Percentiles rank a stretch among this genome's conserved stretches.
These are phyloP conservation scores for Cladophialophora chaetospira DNA, from an alignment of 2,329 filamentous ascomycete species.

Conservation along the genomic window DNA sequence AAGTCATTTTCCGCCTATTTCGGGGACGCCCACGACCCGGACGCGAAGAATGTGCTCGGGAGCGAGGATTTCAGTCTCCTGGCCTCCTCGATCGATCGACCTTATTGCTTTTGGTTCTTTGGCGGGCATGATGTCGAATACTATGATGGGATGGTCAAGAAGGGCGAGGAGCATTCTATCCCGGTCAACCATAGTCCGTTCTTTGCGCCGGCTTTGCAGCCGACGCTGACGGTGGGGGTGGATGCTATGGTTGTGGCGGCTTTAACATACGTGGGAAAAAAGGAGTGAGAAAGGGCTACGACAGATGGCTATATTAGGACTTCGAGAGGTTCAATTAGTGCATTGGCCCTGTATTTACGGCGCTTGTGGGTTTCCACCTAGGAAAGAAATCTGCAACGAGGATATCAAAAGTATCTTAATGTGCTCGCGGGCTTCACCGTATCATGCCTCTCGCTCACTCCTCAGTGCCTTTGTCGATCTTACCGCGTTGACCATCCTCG, in stretches of 20 bases:
- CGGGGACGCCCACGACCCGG: slow-evolving; percentile 33
- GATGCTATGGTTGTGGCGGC: slow-evolving; percentile 56
- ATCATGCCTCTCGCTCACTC: too few species aligned
- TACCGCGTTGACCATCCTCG: too few species aligned
- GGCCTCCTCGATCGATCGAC: slow-evolving; percentile 52
- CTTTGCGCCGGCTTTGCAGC: slow-evolving; percentile 62
- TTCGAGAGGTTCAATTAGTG: too few species aligned
- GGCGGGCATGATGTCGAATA: slow-evolving; percentile 45
- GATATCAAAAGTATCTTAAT: too few species aligned
- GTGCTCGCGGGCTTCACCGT: too few species aligned
- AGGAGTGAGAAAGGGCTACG: not conserved
- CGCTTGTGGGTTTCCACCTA: too few species aligned
- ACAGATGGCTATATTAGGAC: too few species aligned
- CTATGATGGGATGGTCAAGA: slow-evolving; percentile 53
- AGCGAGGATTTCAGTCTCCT: slow-evolving; percentile 63
- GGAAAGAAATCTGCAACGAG: too few species aligned
- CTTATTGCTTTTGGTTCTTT: slow-evolving; percentile 59
- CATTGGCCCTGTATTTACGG: too few species aligned
- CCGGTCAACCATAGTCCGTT: slow-evolving; percentile 62
- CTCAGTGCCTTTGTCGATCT: too few species aligned
- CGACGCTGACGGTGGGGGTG: slow-evolving; percentile 57
- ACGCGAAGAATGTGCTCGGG: slow-evolving; percentile 23
- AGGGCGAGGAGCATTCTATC: slow-evolving; percentile 52
- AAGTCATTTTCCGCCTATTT: slow-evolving; percentile 53
- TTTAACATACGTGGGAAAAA: slow-evolving; percentile 49